These are phyloP conservation scores for Podospora australis DNA, from an alignment of 495 filamentous ascomycete species.

Conservation along the genomic window DNA sequence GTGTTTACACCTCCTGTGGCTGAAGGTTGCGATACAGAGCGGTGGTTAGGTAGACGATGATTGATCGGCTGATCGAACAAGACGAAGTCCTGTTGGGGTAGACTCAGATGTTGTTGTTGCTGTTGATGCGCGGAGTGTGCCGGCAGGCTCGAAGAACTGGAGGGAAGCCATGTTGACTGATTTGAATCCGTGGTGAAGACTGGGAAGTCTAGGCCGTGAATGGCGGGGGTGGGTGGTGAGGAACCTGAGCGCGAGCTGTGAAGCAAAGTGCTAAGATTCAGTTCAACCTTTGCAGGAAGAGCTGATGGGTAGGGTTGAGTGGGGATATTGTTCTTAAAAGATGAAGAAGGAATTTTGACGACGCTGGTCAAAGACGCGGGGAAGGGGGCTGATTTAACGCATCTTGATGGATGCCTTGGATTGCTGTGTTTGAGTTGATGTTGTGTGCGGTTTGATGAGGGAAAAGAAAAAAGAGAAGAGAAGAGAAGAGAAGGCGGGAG, in stretches of 20 bases:
- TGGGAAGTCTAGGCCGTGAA: slow-evolving; percentile 46
- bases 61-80: slow-evolving; percentile 45
- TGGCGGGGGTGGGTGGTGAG: slow-evolving; percentile 42
- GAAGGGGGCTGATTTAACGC: slow-evolving; percentile 26
- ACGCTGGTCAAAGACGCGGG: slow-evolving; percentile 15
- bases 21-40: slow-evolving; percentile 33
- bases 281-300: slow-evolving; percentile 48
- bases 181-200: slow-evolving; percentile 55
- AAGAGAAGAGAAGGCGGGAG: slow-evolving; percentile 13
- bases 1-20: slow-evolving; percentile 35
- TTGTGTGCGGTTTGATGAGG: slow-evolving; percentile 17
- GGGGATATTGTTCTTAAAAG: slow-evolving; percentile 34
- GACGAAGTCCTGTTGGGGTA: slow-evolving; percentile 49
- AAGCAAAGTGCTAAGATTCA: slow-evolving; percentile 48
- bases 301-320: slow-evolving; percentile 39
- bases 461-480: slow-evolving; percentile 20
- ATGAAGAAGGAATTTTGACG: slow-evolving; percentile 48
- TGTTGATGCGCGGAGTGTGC: slow-evolving; percentile 47
- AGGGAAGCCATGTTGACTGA: slow-evolving; percentile 55
- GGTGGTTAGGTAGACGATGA: slow-evolving; percentile 42
- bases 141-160: slow-evolving; percentile 54
- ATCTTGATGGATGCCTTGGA: slow-evolving; percentile 32
- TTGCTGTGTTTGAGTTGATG: slow-evolving; percentile 10
- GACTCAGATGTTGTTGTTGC: slow-evolving; percentile 37
- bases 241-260: slow-evolving; percentile 43